Conservation (phyloP, 257 asterid species). For the Nicotiana benthamiana region DNA sequence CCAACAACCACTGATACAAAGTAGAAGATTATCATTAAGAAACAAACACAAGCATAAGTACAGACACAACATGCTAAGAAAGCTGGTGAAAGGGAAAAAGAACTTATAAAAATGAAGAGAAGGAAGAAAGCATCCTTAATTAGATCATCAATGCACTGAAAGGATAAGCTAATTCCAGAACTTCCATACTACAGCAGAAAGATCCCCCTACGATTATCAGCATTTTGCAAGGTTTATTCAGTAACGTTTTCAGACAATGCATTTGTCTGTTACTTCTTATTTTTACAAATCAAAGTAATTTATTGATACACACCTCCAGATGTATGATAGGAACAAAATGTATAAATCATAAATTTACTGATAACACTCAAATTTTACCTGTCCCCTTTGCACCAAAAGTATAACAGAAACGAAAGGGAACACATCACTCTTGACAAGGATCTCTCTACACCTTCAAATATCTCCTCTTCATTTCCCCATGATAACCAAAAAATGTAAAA, state of each 20-base stretch:
- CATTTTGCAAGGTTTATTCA: background rate
- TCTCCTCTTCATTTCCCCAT: background rate
- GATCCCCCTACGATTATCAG: background rate
- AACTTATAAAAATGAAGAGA: background rate
- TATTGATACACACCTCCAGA: background rate
- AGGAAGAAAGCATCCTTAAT: background rate
- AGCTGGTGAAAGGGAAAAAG: background rate
- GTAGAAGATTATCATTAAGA: conserved; percentile 18
- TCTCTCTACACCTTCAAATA: background rate
- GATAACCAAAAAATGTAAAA: background rate
- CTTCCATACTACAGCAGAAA: background rate
- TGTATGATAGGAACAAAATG: background rate
- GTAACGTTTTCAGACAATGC: background rate
- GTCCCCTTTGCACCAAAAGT: background rate
- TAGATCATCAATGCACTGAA: background rate
- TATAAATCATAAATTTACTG: background rate
- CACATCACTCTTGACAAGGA: background rate
- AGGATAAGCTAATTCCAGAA: background rate
- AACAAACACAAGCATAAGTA: background rate
- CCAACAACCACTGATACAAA: conserved; percentile 80
- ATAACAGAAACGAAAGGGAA: background rate
- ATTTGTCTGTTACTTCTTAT: background rate
- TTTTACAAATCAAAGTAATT: background rate
- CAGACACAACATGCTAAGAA: background rate
- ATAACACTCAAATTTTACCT: background rate